Base-by-base conservation (phyloP, 2,329 filamentous ascomycete genomes). In the Aureobasidium vineae region DNA sequence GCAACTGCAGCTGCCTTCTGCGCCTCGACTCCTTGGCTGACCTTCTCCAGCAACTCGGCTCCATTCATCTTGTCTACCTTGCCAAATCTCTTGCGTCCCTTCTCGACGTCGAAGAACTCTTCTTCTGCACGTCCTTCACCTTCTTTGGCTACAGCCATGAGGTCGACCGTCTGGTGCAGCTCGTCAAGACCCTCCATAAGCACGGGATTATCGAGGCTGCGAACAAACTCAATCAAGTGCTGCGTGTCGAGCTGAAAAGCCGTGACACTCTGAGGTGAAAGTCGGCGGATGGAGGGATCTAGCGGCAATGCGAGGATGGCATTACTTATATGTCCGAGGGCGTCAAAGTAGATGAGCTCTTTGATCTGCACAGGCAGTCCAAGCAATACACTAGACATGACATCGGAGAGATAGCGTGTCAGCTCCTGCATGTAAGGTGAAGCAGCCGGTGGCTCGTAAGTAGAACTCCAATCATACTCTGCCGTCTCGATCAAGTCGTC, bases 341-440 rank as follows among this genome's bases (percentile, higher is more conserved):
- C 95, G 75, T 98, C 95, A 74, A 97, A 97, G 79, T 99, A 98
- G 72, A 99, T 97, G 66, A 97, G 87, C 76, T 97, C 92, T 76
- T 98, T 98, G 78, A 99, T 97, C 73, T 96, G 91, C 36, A 92
- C 88, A 0, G 96, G 95, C n/a, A 99, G 81, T 1, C 93, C 94
- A 2, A 99, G 84, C 5, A 99, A 84, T 0, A 96, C 97, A 0
- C 91, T 95, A 74, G 89, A 93, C 92, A 98, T 98, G 75, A 97
- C 98, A 75, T 96, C 97, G 36, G 90, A 91, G 23, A 99, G 83
- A 75, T 98, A 99, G 15, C 89, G 86, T 0, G 94, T 99, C 68
- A 99, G 81, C 5, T 95, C 97, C 75, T 95, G 90, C 87, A 99
- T 97, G 79, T 99, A 99, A 71, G 89, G 93, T 76, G 90, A 95